These are phyloP conservation scores for Xylariaceae sp. DNA, from an alignment of 2,329 filamentous ascomycete genomes.

Conservation along the genomic window DNA sequence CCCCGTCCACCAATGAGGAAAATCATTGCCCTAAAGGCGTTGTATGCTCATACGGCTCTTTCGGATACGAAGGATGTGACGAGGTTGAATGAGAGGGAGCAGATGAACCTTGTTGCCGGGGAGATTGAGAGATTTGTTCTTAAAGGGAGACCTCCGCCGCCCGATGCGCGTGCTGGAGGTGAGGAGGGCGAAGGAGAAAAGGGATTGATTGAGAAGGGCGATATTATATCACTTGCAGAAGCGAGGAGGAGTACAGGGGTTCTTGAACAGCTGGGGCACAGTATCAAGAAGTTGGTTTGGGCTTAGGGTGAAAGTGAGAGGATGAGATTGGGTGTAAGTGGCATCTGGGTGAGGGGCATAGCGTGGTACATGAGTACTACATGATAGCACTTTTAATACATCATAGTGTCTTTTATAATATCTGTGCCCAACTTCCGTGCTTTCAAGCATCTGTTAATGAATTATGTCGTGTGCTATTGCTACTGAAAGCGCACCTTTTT, in stretches of 20 bases:
- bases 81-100: conserved; percentile 52
- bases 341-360: too few species aligned
- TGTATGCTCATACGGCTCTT: conserved; percentile 52
- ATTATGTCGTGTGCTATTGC: too few species aligned
- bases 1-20: conserved; percentile 37
- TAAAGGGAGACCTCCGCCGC: conserved; percentile 40
- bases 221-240: conserved; percentile 81
- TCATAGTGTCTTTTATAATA: too few species aligned
- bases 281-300: conserved; percentile 94
- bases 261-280: conserved; percentile 83
- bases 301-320: conserved; percentile 36
- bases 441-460: too few species aligned
- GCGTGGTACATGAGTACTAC: too few species aligned
- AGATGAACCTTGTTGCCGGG: conserved; percentile 64
- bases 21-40: conserved; percentile 53
- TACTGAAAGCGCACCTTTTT: too few species aligned
- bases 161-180: conserved; percentile 16
- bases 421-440: too few species aligned
- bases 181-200: conserved; percentile 7
- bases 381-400: too few species aligned
- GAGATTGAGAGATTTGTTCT: conserved; percentile 72
- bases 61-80: conserved; percentile 49
- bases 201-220: conserved; percentile 51
- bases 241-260: conserved; percentile 84
- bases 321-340: too few species aligned